Evolutionary conservation across 1,284 basidiomycete genomes (phyloP), one percentile per base, ranked within the genome.

Genomic region (Ceratobasidium papillatum): DNA sequence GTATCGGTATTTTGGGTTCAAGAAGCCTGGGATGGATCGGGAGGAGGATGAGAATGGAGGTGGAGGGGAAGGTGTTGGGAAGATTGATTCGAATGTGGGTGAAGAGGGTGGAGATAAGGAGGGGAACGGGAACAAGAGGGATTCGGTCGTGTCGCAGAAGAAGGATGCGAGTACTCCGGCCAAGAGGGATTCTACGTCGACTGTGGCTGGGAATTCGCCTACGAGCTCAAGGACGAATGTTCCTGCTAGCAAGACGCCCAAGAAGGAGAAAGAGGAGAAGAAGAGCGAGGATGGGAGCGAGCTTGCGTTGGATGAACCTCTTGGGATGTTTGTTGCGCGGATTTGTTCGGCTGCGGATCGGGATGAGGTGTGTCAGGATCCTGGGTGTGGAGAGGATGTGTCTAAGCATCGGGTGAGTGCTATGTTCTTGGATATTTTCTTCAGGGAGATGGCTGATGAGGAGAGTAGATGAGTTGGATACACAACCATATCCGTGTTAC

Each of bases 351-450:
- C 71, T 27, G 66, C 65, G 22, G 77, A 76, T 9, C 82, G 82
- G 0, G 81, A 83, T 12, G 78, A 82, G 17, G 80, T 80, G 0
- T 90, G 88, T 78, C 78, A 80, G 0, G 80, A 80, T 25, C 81
- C 75, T 79, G 84, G 76, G 17, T 62, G 56, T 38, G 61, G 58
- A 8, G 74, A 75, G 47, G 54, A 59, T 32, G 56, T 72, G 0
- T 22, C 68, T 1, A 72, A 59, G 43, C 68, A 72, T 38, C 54
- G 68, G 43, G 68, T 72, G 45, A 72, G 68, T 59, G n/a, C n/a
- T n/a, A n/a, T 8, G n/a, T 51, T 25, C 3, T 36, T 34, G 14
- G 19, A 11, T 38, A 17, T 45, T 27, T 22, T 71, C 36, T 4
- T 27, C n/a, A 19, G 17, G 36, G 19, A 43, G 38, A 19, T 45